Base-by-base conservation (phyloP, 148 eudicot genomes). In the Dysphania ambrosioides region DNA sequence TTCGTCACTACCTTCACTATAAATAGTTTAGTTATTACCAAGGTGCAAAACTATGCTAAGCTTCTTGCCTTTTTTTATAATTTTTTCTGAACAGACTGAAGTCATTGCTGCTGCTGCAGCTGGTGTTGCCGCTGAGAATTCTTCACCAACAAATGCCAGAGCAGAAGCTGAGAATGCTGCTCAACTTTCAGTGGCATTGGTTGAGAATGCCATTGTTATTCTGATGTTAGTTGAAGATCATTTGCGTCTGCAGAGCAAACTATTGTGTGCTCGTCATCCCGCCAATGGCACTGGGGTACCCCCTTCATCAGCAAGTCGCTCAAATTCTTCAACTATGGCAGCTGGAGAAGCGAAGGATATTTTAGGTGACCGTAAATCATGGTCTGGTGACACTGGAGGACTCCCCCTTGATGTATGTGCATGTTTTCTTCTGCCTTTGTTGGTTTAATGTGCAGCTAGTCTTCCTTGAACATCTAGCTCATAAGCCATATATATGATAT, bases 181-280 rank as follows among this genome's bases (percentile, higher is more conserved):
- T 65, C 99, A 95, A 81, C 97, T 92, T 82, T 95, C 97, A 61
- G 99, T 95, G 59, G 96, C 93, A 57, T 82, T 95, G 87, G 99
- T 95, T 34, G 97, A 95, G 88, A 95, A 95, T 88, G 94, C 99
- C 78, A 95, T 95, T 77, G 99, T 95, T 70, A 88, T 87, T 69
- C 82, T 95, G 83, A 95, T 95, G 99, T 92, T 95, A 79, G 99
- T 95, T 81, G 99, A 95, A 81, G 99, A 95, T 81, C 99, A 95
- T 85, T 84, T 95, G 70, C 92, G 97, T 27, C 72, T 95, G 55
- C 97, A 95, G 84, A 92, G 92, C 85, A 95, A 95, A 85, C 77
- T 86, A 61, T 76, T 77, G 71, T 78, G 86, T 77, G 74, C 88
- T 76, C 79, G 84, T 40, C 77, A 75, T 71, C 62, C 80, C 77